Percentiles rank a stretch among this genome's conserved stretches.
These are phyloP conservation scores for Nicotiana paniculata DNA, from an alignment of 257 asterid genomes.

Conservation along the genomic window DNA sequence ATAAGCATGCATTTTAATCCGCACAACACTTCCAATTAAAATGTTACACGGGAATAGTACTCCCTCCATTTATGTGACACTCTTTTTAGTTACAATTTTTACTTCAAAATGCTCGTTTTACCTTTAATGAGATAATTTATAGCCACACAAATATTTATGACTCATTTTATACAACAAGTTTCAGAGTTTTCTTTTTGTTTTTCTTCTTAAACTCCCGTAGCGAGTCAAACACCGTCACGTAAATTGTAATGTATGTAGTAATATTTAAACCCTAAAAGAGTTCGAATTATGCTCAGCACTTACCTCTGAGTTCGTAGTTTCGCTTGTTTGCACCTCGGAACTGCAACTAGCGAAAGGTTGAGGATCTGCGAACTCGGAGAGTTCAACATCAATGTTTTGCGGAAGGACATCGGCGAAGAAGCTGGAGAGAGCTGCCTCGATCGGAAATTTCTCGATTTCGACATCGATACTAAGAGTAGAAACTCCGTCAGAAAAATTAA, in stretches of 20 bases:
- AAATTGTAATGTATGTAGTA: no score
- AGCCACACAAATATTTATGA: no score
- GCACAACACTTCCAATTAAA: background rate
- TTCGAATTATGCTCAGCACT: background rate
- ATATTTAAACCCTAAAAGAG: background rate
- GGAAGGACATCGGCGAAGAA: constrained; percentile 76
- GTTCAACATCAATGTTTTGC: constrained; percentile 27
- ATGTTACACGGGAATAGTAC: background rate
- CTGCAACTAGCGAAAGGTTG: constrained; percentile 1
- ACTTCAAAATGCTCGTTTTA: no score
- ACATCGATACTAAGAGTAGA: constrained; percentile 27
- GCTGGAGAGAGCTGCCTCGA: constrained; percentile 58
- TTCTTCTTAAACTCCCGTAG: no score
- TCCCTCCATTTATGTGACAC: no score
- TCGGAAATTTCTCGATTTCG: constrained; percentile 48
- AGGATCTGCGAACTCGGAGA: constrained; percentile 14
- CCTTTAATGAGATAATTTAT: no score
- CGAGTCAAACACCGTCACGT: no score
- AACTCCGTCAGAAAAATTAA: constrained; percentile 34
- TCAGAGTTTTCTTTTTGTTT: no score
- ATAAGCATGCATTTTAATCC: background rate
- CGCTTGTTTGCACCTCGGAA: background rate
- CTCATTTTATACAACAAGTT: no score
- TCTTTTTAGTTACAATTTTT: no score
- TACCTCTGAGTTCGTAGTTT: constrained; percentile 19